A percentile compares a stretch with the other conserved stretches of the same genome.
Evolutionary conservation across 2,329 filamentous ascomycete genomes (phyloP).

Genomic region (Penicillium sp.): DNA sequence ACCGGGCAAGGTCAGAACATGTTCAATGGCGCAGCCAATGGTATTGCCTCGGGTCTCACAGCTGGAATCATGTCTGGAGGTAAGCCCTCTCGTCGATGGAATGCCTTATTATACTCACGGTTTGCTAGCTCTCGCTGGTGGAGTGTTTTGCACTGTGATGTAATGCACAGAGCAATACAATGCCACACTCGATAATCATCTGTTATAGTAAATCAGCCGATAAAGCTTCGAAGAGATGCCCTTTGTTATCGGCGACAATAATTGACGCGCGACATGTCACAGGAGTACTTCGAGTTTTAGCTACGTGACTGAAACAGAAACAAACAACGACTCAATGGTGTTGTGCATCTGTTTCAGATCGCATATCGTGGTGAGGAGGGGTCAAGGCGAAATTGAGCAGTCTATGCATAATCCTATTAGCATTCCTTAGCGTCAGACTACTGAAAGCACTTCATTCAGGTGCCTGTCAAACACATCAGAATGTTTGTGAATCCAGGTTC

Average conservation of each 20-base stretch:
- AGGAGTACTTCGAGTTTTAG: neutral
- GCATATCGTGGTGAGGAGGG: too few species aligned
- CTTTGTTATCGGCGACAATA: too few species aligned
- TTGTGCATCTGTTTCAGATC: neutral
- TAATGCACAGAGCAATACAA: neutral
- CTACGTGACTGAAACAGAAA: neutral
- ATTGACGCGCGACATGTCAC: too few species aligned
- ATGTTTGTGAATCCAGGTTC: constrained; percentile 16
- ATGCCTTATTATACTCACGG: neutral
- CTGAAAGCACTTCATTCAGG: constrained; percentile 6
- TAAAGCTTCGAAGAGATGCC: too few species aligned
- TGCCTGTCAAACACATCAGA: constrained; percentile 11
- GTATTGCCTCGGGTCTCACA: neutral
- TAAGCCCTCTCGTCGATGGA: neutral
- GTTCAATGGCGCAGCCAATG: neutral
- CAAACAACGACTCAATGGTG: neutral
- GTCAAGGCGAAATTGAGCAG: neutral
- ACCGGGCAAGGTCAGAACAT: neutral
- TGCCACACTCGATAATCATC: too few species aligned
- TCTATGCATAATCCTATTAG: neutral
- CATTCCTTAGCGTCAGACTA: constrained; percentile 2
- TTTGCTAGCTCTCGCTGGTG: neutral
- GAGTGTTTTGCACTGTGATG: neutral
- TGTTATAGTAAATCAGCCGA: too few species aligned
- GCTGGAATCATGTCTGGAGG: neutral